Conservation (phyloP, 768 basidiomycete species). For the Gautieria morchelliformis region DNA sequence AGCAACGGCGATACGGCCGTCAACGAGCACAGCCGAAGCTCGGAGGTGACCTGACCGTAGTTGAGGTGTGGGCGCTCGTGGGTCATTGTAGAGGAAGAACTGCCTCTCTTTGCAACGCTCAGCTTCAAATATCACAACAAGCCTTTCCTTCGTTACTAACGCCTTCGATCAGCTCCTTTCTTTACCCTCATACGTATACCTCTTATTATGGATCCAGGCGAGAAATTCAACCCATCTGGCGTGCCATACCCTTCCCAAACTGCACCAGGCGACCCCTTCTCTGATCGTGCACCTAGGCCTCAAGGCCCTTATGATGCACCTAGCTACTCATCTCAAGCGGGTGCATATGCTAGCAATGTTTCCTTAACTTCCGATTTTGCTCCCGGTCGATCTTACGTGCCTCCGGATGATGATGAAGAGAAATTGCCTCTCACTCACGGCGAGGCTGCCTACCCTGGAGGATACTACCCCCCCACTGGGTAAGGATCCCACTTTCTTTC, state of each 20-base stretch:
- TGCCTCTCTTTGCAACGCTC: no score
- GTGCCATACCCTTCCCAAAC: background rate
- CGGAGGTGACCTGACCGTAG: no score
- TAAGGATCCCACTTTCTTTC: constrained; percentile 27
- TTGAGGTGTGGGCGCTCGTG: no score
- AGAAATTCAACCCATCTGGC: background rate
- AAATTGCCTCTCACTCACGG: constrained; percentile 65
- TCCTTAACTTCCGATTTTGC: constrained; percentile 47
- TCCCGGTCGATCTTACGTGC: constrained; percentile 29
- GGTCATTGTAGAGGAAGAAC: no score
- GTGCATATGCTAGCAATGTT: constrained; percentile 31
- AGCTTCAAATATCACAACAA: no score
- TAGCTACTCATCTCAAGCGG: constrained; percentile 21
- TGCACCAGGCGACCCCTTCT: constrained; percentile 51
- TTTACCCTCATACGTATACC: background rate
- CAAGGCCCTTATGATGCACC: constrained; percentile 28
- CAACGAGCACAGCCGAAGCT: no score
- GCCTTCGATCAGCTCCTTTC: background rate
- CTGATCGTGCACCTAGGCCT: constrained; percentile 58
- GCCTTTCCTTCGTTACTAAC: background rate
- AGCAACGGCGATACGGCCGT: no score
- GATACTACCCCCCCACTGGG: constrained; percentile 69
- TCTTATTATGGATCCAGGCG: constrained; percentile 5
- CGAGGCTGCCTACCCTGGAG: constrained; percentile 46
- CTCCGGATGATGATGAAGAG: constrained; percentile 66